Percentiles rank a stretch among this genome's conserved stretches.
These are phyloP conservation scores for Atalantia buxifolia DNA, from an alignment of 345 rosid species.

Conservation along the genomic window DNA sequence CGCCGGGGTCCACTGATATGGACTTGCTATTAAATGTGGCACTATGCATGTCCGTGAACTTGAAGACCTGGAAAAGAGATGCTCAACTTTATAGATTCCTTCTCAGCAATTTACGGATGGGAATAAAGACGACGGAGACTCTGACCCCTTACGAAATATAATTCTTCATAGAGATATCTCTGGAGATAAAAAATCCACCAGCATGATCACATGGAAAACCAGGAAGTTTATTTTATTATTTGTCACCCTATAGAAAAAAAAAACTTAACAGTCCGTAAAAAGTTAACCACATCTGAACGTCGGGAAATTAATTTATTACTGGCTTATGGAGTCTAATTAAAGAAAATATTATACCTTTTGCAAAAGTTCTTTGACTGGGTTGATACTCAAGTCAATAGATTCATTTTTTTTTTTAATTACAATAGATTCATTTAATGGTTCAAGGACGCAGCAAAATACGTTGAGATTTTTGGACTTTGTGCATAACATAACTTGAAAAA, in stretches of 20 bases:
- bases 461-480: background rate
- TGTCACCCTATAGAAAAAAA: background rate
- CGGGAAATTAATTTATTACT: background rate
- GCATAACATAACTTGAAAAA: no score
- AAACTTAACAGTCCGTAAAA: background rate
- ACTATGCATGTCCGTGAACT: background rate
- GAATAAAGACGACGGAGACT: conserved; percentile 17
- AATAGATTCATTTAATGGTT: background rate
- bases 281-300: background rate
- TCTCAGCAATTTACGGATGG: conserved; percentile 2
- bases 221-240: background rate
- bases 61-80: conserved; percentile 9
- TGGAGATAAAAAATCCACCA: background rate
- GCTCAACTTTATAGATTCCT: conserved; percentile 1
- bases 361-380: background rate
- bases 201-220: background rate
- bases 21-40: conserved; percentile 18
- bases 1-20: conserved; percentile 10
- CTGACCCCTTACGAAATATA: conserved; percentile 11
- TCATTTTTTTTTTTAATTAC: no score
- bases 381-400: background rate
- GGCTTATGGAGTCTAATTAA: background rate
- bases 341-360: background rate
- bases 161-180: conserved; percentile 9
- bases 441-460: background rate